Evolutionary conservation across 805 yeast genomes (phyloP).

Genomic region (Torulaspora maleeae): DNA sequence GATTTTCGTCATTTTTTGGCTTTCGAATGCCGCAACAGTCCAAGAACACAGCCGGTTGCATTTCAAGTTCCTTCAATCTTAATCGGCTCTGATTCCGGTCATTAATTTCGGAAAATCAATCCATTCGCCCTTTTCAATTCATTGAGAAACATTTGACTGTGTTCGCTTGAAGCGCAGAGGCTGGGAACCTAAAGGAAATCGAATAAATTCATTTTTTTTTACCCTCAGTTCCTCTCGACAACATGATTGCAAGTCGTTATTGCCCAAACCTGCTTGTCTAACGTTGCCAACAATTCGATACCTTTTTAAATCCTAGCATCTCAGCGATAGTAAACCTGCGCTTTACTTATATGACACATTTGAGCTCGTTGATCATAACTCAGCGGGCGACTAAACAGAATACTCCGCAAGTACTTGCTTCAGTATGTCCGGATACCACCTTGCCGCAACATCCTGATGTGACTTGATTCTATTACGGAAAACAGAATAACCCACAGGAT

Average conservation of each 20-base stretch:
- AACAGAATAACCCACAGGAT: constrained; percentile 39
- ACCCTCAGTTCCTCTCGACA: not conserved
- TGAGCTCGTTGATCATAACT: not conserved
- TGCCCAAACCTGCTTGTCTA: not conserved
- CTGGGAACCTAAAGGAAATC: too few relatives aligned
- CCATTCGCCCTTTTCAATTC: too few relatives aligned
- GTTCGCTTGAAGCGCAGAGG: too few relatives aligned
- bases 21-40: too few relatives aligned
- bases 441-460: constrained; percentile 39
- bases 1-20: too few relatives aligned
- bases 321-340: not conserved
- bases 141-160: too few relatives aligned
- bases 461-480: constrained; percentile 39
- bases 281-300: not conserved
- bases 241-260: too few relatives aligned
- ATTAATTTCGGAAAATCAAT: too few relatives aligned
- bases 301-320: not conserved
- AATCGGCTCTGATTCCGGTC: too few relatives aligned
- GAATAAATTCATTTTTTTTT: too few relatives aligned
- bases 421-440: constrained; percentile 38
- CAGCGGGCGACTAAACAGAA: not conserved
- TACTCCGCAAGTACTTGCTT: constrained; percentile 13
- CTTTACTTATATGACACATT: not conserved
- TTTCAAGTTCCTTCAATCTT: too few relatives aligned
- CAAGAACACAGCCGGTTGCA: too few relatives aligned